Evolutionary conservation across 495 filamentous ascomycete species (phyloP).

Genomic region (Penicillium fimorum): DNA sequence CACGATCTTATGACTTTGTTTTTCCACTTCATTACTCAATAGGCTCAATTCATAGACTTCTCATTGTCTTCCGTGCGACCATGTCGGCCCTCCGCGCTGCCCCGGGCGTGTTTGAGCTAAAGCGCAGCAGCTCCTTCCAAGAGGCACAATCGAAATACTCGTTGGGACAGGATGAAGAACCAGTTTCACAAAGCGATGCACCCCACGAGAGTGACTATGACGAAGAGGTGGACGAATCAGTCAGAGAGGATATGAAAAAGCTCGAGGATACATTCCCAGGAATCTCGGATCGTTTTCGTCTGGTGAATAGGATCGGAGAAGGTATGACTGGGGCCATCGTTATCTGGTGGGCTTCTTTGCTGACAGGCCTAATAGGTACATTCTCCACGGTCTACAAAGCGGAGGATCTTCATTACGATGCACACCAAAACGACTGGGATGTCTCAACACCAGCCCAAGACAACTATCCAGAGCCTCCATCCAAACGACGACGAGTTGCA

Average conservation of each 20-base stretch:
- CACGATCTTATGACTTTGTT: neutral
- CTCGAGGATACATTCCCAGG: slow-evolving; percentile 78
- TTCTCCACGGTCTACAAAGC: slow-evolving; percentile 99
- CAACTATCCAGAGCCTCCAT: slow-evolving; percentile 58
- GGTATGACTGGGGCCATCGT: slow-evolving; percentile 48
- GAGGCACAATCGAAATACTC: slow-evolving; percentile 21
- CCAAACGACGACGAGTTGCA: slow-evolving; percentile 47
- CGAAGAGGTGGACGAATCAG: slow-evolving; percentile 64
- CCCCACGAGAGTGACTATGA: slow-evolving; percentile 21
- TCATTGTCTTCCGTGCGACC: neutral
- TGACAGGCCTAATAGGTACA: slow-evolving; percentile 59
- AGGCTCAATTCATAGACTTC: neutral
- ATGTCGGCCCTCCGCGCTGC: slow-evolving; percentile 34
- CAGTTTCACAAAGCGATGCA: slow-evolving; percentile 26
- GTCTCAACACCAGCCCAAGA: slow-evolving; percentile 57
- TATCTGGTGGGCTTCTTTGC: neutral
- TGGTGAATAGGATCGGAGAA: slow-evolving; percentile 97
- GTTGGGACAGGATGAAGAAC: slow-evolving; percentile 31
- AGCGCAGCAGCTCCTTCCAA: slow-evolving; percentile 20
- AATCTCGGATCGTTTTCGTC: slow-evolving; percentile 77
- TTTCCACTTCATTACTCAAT: neutral
- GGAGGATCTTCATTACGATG: slow-evolving; percentile 86
- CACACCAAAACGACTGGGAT: slow-evolving; percentile 87
- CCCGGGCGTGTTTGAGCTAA: slow-evolving; percentile 27
- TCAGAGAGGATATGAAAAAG: slow-evolving; percentile 81